These are phyloP conservation scores for Cephaloascus albidus DNA, from an alignment of 805 yeast genomes.

Conservation along the genomic window DNA sequence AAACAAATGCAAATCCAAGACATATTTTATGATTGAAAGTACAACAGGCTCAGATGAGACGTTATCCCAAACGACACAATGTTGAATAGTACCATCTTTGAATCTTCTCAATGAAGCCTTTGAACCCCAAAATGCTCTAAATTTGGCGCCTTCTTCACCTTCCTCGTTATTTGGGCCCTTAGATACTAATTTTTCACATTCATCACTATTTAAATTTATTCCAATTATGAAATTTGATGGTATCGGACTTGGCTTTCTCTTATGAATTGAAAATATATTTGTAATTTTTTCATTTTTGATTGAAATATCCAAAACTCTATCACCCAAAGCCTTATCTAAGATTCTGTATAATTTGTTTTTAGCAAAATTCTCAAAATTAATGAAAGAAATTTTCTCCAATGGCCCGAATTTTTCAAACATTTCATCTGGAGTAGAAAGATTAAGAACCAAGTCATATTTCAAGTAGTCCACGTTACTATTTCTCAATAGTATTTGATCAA, in stretches of 20 bases:
- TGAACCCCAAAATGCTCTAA: slow-evolving; percentile 84
- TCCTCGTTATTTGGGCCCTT: slow-evolving; percentile 71
- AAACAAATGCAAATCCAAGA: slow-evolving; percentile 55
- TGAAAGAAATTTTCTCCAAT: slow-evolving; percentile 59
- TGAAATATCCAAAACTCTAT: slow-evolving; percentile 28
- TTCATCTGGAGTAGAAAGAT: slow-evolving; percentile 36
- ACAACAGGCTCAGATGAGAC: slow-evolving; percentile 54
- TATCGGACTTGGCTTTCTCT: slow-evolving; percentile 42
- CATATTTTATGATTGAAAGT: slow-evolving; percentile 52
- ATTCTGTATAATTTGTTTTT: slow-evolving; percentile 52
- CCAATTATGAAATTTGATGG: slow-evolving; percentile 41
- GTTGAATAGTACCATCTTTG: slow-evolving; percentile 84
- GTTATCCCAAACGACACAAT: slow-evolving; percentile 79
- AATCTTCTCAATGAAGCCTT: slow-evolving; percentile 82
- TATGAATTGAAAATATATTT: slow-evolving; percentile 29
- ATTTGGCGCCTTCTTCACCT: slow-evolving; percentile 46
- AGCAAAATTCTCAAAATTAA: slow-evolving; percentile 59
- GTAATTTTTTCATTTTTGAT: slow-evolving; percentile 17
- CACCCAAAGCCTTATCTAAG: slow-evolving; percentile 48
- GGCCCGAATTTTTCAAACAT: slow-evolving; percentile 47
- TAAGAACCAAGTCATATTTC: slow-evolving; percentile 58
- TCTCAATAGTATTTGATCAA: slow-evolving; percentile 65
- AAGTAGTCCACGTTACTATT: slow-evolving; percentile 43
- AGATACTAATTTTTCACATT: slow-evolving; percentile 74
- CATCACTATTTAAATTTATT: slow-evolving; percentile 56